These are phyloP conservation scores for Alternaria sp. DNA, from an alignment of 2,329 filamentous ascomycete genomes.

Conservation along the genomic window DNA sequence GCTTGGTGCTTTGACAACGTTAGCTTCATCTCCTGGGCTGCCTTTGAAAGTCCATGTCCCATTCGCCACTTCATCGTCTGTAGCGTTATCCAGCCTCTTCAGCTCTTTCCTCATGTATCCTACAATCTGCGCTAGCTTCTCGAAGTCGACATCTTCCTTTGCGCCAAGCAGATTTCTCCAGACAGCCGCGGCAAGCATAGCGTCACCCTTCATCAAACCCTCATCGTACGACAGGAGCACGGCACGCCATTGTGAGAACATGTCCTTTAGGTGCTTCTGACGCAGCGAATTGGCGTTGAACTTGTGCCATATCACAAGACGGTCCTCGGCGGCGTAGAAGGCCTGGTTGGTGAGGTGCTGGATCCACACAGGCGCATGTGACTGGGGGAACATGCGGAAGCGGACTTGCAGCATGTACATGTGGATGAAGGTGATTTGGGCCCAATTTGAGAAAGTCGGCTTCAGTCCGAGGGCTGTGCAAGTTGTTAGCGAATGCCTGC, in stretches of 20 bases:
- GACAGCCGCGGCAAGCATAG: constrained; percentile 79
- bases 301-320: constrained; percentile 83
- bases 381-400: constrained; percentile 77
- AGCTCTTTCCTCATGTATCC: constrained; percentile 69
- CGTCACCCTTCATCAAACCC: constrained; percentile 78
- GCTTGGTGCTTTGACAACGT: constrained; percentile 35
- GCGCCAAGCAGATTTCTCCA: constrained; percentile 95
- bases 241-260: constrained; percentile 93
- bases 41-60: constrained; percentile 60
- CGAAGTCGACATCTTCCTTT: constrained; percentile 67
- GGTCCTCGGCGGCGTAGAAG: constrained; percentile 86
- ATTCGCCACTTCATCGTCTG: constrained; percentile 60
- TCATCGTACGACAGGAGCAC: constrained; percentile 85
- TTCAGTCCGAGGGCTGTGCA: constrained; percentile 74
- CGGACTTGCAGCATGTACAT: constrained; percentile 90
- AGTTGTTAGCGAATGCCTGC: constrained; percentile 19
- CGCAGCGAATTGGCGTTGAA: constrained; percentile 63
- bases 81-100: constrained; percentile 61
- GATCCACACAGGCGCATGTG: constrained; percentile 78
- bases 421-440: constrained; percentile 94
- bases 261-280: constrained; percentile 77
- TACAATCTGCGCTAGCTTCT: constrained; percentile 67
- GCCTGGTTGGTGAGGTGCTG: constrained; percentile 94
- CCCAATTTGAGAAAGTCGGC: constrained; percentile 94
- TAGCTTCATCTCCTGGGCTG: constrained; percentile 52